phyloP scores from a whole-genome alignment of 306 rosid species.

The Fragaria vesca region DNA sequence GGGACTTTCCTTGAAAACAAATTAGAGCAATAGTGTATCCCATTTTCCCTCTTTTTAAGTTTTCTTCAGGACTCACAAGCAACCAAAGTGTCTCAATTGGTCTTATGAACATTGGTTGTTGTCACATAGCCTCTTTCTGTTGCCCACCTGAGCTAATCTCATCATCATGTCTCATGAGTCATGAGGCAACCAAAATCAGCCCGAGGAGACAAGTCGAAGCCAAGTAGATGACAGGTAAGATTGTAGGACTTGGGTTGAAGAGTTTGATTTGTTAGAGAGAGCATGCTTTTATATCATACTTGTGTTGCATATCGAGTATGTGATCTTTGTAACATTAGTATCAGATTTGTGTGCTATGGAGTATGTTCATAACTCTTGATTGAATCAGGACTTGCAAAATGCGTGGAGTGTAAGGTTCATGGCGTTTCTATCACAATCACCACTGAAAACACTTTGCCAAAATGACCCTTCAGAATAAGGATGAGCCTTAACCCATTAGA shows the following conservation, averaged over 20 bases:
- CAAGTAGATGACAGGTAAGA: not conserved
- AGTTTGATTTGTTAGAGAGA: no score
- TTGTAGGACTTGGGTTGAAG: no score
- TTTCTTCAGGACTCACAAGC: not conserved
- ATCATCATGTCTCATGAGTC: not conserved
- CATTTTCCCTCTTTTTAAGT: not conserved
- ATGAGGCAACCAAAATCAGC: not conserved
- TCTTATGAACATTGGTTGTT: not conserved
- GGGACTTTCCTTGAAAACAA: not conserved
- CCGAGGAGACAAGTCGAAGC: not conserved
- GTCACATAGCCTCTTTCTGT: not conserved
- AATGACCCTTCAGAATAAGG: no score
- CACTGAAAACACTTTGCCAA: no score
- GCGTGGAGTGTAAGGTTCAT: conserved; percentile 37
- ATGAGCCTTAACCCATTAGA: no score
- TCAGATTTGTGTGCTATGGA: no score
- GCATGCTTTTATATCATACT: no score
- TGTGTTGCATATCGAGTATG: no score
- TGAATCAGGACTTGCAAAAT: conserved; percentile 62
- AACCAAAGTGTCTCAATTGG: not conserved
- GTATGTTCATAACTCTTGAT: no score
- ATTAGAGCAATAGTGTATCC: not conserved
- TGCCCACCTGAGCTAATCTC: not conserved
- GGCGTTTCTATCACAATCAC: no score
- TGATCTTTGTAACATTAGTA: no score